Percentiles rank a stretch among this genome's conserved stretches.
phyloP scores from a whole-genome alignment of 768 basidiomycete species.

The Kwoniella shandongensis region DNA sequence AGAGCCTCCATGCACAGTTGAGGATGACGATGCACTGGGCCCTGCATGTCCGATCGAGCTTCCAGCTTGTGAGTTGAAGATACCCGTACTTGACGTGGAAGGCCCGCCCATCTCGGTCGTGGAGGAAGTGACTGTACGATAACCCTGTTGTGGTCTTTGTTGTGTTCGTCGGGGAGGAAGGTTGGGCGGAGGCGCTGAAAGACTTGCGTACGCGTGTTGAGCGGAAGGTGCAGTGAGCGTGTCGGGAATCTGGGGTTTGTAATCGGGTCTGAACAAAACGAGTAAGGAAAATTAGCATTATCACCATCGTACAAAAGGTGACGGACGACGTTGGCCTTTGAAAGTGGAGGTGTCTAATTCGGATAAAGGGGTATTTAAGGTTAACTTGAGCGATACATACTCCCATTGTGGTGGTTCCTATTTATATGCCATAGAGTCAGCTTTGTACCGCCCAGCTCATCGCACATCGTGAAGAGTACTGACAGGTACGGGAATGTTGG shows the following conservation, averaged over 20 bases:
- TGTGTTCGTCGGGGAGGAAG: constrained; percentile 34
- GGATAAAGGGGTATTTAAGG: background rate
- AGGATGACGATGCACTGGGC: background rate
- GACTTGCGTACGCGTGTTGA: constrained; percentile 41
- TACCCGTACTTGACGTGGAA: too few species aligned
- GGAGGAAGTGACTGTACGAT: background rate
- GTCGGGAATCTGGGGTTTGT: constrained; percentile 45
- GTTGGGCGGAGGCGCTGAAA: constrained; percentile 43
- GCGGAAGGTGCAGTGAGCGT: constrained; percentile 38
- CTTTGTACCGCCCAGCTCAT: too few species aligned
- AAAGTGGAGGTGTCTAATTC: background rate
- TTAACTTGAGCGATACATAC: constrained; percentile 28
- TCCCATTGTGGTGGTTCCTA: constrained; percentile 47
- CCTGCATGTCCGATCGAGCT: background rate
- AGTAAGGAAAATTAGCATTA: background rate
- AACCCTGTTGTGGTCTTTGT: constrained; percentile 1
- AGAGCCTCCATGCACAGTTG: background rate
- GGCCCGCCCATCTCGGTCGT: background rate
- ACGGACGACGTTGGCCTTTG: constrained; percentile 7
- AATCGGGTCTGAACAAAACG: constrained; percentile 37
- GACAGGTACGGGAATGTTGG: constrained; percentile 30
- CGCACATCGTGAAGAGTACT: too few species aligned
- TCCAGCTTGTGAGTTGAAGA: too few species aligned
- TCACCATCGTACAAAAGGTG: background rate
- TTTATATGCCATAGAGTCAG: background rate